phyloP scores from a whole-genome alignment of 73 alveolate species.

The Stentor coeruleus region DNA sequence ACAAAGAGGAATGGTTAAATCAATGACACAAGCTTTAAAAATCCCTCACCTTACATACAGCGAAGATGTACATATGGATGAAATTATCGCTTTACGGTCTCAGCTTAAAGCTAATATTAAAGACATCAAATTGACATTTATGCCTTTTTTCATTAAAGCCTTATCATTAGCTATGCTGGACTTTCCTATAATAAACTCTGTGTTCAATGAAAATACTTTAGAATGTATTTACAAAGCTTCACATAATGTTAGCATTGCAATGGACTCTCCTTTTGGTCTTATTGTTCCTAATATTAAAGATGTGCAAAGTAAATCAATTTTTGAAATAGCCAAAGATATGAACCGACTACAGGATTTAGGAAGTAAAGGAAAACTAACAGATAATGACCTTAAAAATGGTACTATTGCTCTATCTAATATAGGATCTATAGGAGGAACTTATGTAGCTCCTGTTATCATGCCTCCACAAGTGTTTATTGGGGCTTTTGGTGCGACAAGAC shows the following conservation, averaged over 20 bases:
- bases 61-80: constrained; percentile 69
- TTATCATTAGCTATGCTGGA: constrained; percentile 64
- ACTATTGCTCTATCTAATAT: constrained; percentile 75
- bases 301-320: constrained; percentile 64
- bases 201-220: constrained; percentile 49
- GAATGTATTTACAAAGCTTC: constrained; percentile 65
- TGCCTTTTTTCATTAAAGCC: constrained; percentile 80
- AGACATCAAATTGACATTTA: constrained; percentile 55
- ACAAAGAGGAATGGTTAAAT: constrained; percentile 72
- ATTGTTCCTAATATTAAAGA: constrained; percentile 77
- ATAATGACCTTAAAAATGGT: constrained; percentile 66
- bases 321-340: constrained; percentile 64
- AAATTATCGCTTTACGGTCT: constrained; percentile 53
- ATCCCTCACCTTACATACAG: constrained; percentile 72
- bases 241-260: constrained; percentile 81
- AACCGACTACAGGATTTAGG: constrained; percentile 53
- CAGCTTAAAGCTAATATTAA: constrained; percentile 41
- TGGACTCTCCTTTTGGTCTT: constrained; percentile 81
- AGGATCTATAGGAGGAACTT: constrained; percentile 83
- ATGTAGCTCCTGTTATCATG: constrained; percentile 69
- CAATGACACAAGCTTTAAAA: constrained; percentile 69
- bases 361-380: constrained; percentile 53
- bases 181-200: constrained; percentile 63
- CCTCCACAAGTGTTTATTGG: constrained; percentile 78
- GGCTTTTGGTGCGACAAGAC: constrained; percentile 78